phyloP scores from a whole-genome alignment of 2,329 filamentous ascomycete species.

The Monosporascus sp. region DNA sequence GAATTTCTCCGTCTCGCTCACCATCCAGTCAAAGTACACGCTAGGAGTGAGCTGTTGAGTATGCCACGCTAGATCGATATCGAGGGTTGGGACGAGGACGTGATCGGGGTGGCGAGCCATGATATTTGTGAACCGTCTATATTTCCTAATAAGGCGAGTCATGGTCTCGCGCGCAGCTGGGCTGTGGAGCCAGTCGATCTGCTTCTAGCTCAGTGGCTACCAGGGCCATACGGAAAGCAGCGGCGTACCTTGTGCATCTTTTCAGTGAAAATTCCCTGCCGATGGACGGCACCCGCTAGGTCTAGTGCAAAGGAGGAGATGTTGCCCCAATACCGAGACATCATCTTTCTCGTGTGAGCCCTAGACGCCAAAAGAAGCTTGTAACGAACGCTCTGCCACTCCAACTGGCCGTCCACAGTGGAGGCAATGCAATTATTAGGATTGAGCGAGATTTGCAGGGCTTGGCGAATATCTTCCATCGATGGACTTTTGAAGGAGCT shows the following conservation, averaged over 20 bases:
- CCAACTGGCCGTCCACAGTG: constrained; percentile 33
- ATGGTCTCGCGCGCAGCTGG: constrained; percentile 61
- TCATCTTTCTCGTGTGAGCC: constrained; percentile 58
- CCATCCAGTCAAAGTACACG: constrained; percentile 57
- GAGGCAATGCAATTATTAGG: constrained; percentile 29
- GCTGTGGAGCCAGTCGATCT: constrained; percentile 73
- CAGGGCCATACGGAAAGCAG: background rate
- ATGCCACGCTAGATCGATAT: constrained; percentile 75
- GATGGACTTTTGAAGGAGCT: constrained; percentile 27
- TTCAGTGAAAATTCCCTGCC: constrained; percentile 61
- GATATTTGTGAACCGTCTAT: constrained; percentile 57
- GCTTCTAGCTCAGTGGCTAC: background rate
- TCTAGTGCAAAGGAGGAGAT: constrained; percentile 60
- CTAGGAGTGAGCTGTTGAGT: constrained; percentile 68
- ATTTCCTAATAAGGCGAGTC: constrained; percentile 59
- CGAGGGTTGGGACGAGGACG: constrained; percentile 64
- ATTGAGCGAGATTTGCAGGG: constrained; percentile 43
- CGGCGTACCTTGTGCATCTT: constrained; percentile 60
- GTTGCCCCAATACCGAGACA: constrained; percentile 68
- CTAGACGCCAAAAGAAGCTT: constrained; percentile 25
- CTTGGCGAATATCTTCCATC: constrained; percentile 46
- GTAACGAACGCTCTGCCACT: constrained; percentile 15
- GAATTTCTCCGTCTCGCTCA: constrained; percentile 46
- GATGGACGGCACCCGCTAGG: constrained; percentile 58
- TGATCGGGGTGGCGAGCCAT: constrained; percentile 43